These are phyloP conservation scores for Voacanga thouarsii DNA, from an alignment of 257 asterid species.

Conservation along the genomic window DNA sequence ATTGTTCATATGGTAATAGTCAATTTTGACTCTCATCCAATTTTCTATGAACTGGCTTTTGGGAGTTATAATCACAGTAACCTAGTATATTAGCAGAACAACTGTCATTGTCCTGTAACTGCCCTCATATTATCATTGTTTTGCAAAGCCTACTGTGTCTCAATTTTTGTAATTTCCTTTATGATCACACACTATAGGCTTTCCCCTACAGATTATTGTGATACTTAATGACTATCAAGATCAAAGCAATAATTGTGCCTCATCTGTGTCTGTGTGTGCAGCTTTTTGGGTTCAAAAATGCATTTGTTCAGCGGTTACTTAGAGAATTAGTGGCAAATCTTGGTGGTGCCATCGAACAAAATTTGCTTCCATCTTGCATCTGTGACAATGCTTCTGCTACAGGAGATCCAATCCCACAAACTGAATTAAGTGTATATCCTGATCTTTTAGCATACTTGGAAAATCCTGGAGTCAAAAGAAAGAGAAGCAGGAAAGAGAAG, in stretches of 20 bases:
- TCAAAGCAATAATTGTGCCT: neutral
- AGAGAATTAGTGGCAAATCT: constrained; percentile 77
- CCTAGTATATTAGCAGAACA: neutral
- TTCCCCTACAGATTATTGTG: neutral
- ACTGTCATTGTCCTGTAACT: neutral
- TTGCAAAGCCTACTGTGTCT: neutral
- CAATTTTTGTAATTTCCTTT: neutral
- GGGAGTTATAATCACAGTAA: neutral
- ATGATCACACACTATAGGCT: neutral
- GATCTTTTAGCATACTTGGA: constrained; percentile 31
- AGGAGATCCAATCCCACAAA: constrained; percentile 26
- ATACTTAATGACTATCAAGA: neutral
- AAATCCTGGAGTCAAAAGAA: constrained; percentile 45
- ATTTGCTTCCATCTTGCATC: constrained; percentile 30
- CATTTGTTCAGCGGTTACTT: constrained; percentile 79
- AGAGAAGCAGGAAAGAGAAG: constrained; percentile 53
- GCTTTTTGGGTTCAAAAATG: constrained; percentile 89
- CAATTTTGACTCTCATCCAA: neutral
- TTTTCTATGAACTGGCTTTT: neutral
- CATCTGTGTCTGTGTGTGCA: constrained; percentile 34
- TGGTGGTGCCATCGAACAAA: constrained; percentile 52
- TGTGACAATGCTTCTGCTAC: constrained; percentile 35
- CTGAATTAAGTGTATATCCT: constrained; percentile 33
- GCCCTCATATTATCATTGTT: neutral
- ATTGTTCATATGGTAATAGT: neutral